Evolutionary conservation across 106 monocot genomes (phyloP).

Genomic region (Dioscorea alata): DNA sequence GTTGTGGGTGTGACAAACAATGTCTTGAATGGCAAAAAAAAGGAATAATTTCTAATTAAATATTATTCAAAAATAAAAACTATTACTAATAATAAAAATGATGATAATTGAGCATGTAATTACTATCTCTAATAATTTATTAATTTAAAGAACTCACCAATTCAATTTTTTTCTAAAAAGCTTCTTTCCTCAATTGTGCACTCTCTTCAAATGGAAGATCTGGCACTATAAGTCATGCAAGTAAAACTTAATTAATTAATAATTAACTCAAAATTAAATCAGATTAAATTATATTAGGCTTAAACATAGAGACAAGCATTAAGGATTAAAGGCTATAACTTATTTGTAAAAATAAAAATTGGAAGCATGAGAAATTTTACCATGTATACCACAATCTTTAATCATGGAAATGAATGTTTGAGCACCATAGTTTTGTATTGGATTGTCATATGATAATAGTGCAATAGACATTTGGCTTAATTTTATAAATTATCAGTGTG

Average conservation of each 20-base stretch:
- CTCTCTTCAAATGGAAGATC: not conserved
- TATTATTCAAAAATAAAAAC: not conserved
- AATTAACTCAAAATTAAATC: not conserved
- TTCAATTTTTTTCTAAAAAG: not conserved
- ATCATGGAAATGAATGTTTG: conserved; percentile 35
- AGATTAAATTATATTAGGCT: not conserved
- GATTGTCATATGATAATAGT: conserved; percentile 46
- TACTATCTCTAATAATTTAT: not conserved
- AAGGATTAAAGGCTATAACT: too few relatives aligned
- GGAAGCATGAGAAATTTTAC: conserved; percentile 1
- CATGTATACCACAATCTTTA: conserved; percentile 21
- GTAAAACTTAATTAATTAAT: not conserved
- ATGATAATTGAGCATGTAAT: not conserved
- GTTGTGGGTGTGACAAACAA: conserved; percentile 72
- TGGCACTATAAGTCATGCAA: not conserved
- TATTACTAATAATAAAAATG: not conserved
- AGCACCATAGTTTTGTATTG: conserved; percentile 34
- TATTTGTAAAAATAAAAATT: not conserved
- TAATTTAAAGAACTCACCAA: not conserved
- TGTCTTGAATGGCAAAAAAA: conserved; percentile 22
- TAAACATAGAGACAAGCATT: too few relatives aligned
- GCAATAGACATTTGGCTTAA: conserved; percentile 2
- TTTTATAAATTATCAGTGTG: too few relatives aligned
- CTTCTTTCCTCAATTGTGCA: not conserved
- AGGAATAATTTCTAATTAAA: not conserved